Base-by-base conservation (phyloP, 306 rosid species). In the Castanopsis chinensis region DNA sequence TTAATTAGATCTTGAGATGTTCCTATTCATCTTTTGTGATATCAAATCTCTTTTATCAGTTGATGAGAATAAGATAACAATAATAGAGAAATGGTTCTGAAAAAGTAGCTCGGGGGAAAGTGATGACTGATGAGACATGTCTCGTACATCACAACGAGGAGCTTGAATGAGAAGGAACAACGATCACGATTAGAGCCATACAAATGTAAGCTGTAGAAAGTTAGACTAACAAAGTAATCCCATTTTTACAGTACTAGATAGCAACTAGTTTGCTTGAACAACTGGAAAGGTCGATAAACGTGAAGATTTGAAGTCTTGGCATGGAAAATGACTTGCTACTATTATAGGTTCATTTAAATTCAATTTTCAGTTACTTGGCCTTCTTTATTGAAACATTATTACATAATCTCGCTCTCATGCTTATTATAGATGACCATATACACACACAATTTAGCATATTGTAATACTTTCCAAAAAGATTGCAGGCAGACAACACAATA, bases 401-500 rank as follows among this genome's bases (percentile, higher is more conserved):
- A 25, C 28, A 19, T 59, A 59, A 14, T 33, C 11, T 32, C 14
- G 6, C 15, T 33, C 4, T 17, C 49, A 20, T 37, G 1, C 25
- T 72, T 30, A 60, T 63, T 63, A 10, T 72, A 41, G 45, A 41
- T 2, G 11, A 41, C 45, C 45, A 41, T 41, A 41, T 41, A 8
- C 45, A 41, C 43, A 60, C 4, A 25, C 81, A 77, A 73, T 76
- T 68, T 49, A 74, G 74, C 43, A 69, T 54, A 23, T 41, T 45
- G 6, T 37, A 19, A 5, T 23, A 19, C 18, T 79, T 85, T 77
- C 83, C 73, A 61, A 81, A 87, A 78, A 67, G 76, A 82, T 45
- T 58, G 86, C 72, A 83, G 81, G 87, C 79, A 63, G 68, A 56
- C 25, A 76, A 82, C 76, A 85, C 49, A 77, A 75, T 77, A 79